These are phyloP conservation scores for Leccinum uliginosum DNA, from an alignment of 768 basidiomycete genomes.

Conservation along the genomic window DNA sequence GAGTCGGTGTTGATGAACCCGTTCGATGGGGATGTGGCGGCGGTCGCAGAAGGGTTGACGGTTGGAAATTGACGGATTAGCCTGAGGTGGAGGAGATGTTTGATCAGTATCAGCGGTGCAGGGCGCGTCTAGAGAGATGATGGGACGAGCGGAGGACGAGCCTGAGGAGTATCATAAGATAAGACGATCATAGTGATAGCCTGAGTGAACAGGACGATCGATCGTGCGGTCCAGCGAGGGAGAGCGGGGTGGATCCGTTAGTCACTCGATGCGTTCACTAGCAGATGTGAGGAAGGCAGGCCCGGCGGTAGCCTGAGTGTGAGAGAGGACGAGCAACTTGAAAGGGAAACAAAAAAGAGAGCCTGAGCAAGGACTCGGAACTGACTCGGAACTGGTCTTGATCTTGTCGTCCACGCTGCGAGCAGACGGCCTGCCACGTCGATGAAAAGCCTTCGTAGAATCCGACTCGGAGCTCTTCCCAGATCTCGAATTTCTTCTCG, in stretches of 20 bases:
- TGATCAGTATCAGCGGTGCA: conserved; percentile 64
- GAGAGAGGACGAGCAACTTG: too few species aligned
- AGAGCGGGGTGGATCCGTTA: background rate
- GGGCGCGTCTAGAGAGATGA: too few species aligned
- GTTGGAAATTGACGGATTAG: conserved; percentile 75
- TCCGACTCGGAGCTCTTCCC: conserved; percentile 97
- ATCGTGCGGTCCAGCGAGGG: background rate
- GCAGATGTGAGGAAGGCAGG: too few species aligned
- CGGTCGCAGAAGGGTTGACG: conserved; percentile 31
- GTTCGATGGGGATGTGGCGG: conserved; percentile 23
- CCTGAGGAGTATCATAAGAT: too few species aligned
- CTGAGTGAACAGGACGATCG: background rate
- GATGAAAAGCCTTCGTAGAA: conserved; percentile 85
- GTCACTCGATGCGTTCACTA: background rate
- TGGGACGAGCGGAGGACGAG: background rate
- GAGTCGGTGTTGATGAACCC: conserved; percentile 36
- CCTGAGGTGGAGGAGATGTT: conserved; percentile 64
- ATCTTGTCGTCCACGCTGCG: conserved; percentile 25
- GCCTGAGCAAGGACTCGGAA: too few species aligned
- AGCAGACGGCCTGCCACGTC: conserved; percentile 60
- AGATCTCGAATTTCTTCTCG: conserved; percentile 91
- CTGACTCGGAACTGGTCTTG: conserved; percentile 14
- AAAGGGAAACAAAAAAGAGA: too few species aligned
- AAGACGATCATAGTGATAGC: too few species aligned
- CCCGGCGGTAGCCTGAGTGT: too few species aligned